A percentile compares a stretch with the other conserved stretches of the same genome.
Conservation (phyloP, 2,329 filamentous ascomycete genomes). For the Fusarium odoratissimum region DNA sequence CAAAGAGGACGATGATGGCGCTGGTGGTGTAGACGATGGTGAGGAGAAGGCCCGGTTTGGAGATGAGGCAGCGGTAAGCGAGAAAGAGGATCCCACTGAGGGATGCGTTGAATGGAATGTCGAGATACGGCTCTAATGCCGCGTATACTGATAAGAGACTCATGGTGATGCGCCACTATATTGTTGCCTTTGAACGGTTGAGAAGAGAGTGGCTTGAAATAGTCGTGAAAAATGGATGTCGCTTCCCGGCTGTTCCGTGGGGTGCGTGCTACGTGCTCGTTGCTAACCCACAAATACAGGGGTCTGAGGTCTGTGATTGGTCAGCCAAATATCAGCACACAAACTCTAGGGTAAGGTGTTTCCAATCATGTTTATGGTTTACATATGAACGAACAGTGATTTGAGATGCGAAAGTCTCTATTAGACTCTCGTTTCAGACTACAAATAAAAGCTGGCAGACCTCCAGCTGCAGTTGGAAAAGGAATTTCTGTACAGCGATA, state of each 20-base stretch:
- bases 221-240: background rate
- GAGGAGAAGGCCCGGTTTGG: background rate
- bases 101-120: background rate
- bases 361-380: too few relatives aligned
- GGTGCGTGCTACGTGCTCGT: background rate
- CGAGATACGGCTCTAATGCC: background rate
- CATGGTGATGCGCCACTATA: background rate
- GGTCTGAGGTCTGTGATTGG: background rate
- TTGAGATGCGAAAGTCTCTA: too few relatives aligned
- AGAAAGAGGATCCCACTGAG: background rate
- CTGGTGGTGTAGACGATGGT: background rate
- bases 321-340: fast-evolving
- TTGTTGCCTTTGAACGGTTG: background rate
- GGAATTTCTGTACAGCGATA: too few relatives aligned
- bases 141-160: background rate
- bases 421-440: too few relatives aligned
- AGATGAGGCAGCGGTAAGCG: background rate
- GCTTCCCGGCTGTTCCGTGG: background rate
- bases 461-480: too few relatives aligned
- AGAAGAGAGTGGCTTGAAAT: background rate
- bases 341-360: too few relatives aligned
- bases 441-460: too few relatives aligned
- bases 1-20: background rate
- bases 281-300: background rate
- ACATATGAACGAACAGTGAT: too few relatives aligned